Conservation (phyloP, 352 stramenopile genomes). For the Peronosclerospora sorghi region DNA sequence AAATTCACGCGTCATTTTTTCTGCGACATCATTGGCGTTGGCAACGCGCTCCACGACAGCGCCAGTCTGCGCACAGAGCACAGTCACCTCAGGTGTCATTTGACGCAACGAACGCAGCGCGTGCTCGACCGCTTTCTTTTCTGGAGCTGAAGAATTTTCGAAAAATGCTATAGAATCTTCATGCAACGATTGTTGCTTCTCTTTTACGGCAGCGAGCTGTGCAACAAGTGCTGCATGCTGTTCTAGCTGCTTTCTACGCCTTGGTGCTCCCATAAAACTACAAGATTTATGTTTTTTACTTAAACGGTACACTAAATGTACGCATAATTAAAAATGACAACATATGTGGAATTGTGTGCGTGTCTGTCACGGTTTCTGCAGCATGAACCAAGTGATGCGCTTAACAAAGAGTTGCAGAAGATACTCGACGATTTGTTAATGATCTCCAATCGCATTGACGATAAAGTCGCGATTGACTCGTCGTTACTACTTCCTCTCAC, state of each 20-base stretch:
- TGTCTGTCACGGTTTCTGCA: slow-evolving; percentile 53
- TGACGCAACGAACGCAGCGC: slow-evolving; percentile 42
- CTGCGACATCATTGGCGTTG: slow-evolving; percentile 82
- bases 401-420: slow-evolving; percentile 10
- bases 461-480: slow-evolving; percentile 1
- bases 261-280: slow-evolving; percentile 12
- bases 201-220: slow-evolving; percentile 34
- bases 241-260: slow-evolving; percentile 17
- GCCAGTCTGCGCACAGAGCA: slow-evolving; percentile 64
- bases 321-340: slow-evolving; percentile 11
- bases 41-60: slow-evolving; percentile 75
- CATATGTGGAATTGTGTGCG: slow-evolving; percentile 51
- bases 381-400: slow-evolving; percentile 9
- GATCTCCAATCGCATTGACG: slow-evolving; percentile 20
- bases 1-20: slow-evolving; percentile 84
- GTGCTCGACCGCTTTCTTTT: slow-evolving; percentile 43
- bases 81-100: slow-evolving; percentile 53
- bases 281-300: too few species aligned
- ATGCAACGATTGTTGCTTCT: slow-evolving; percentile 30
- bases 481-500: slow-evolving; percentile 9
- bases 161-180: slow-evolving; percentile 32
- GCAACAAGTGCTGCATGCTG: slow-evolving; percentile 54
- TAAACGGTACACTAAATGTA: too few species aligned
- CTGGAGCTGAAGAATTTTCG: slow-evolving; percentile 19
- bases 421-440: slow-evolving; percentile 20